A percentile compares a stretch with the other conserved stretches of the same genome.
Conservation (phyloP, 2,329 filamentous ascomycete species). For the Balansia obtecta region DNA sequence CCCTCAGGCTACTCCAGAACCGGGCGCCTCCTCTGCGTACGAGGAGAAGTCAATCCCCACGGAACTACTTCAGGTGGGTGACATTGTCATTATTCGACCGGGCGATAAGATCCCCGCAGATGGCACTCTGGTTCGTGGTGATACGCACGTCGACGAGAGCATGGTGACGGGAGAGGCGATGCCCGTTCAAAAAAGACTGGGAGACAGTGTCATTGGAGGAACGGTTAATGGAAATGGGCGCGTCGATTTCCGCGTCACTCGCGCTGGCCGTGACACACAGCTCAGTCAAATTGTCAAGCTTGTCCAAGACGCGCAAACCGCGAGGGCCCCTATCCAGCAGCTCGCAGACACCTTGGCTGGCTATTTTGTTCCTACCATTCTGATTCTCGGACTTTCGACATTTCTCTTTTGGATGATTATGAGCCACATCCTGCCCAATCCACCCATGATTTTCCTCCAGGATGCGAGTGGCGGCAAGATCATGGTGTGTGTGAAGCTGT, state of each 20-base stretch:
- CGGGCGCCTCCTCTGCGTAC: slow-evolving; percentile 44
- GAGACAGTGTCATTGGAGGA: slow-evolving; percentile 71
- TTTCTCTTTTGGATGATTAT: slow-evolving; percentile 92
- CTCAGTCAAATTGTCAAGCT: slow-evolving; percentile 96
- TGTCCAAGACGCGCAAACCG: slow-evolving; percentile 96
- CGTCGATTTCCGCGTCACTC: slow-evolving; percentile 82
- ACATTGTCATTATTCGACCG: slow-evolving; percentile 83
- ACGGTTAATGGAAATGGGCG: slow-evolving; percentile 92
- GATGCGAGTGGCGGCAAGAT: slow-evolving; percentile 76
- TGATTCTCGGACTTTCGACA: slow-evolving; percentile 70
- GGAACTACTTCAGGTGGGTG: slow-evolving; percentile 85
- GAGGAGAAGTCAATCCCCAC: slow-evolving; percentile 84
- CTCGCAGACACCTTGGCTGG: slow-evolving; percentile 85
- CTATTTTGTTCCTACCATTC: slow-evolving; percentile 85
- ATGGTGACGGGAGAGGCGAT: slow-evolving; percentile 98
- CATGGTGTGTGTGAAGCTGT: slow-evolving; percentile 95
- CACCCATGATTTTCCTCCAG: slow-evolving; percentile 78
- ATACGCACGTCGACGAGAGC: slow-evolving; percentile 91
- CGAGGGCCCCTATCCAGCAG: slow-evolving; percentile 83
- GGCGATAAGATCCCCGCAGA: slow-evolving; percentile 97
- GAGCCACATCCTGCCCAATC: slow-evolving; percentile 70
- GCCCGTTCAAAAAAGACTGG: slow-evolving; percentile 81
- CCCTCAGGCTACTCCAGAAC: slow-evolving; percentile 17
- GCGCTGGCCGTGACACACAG: slow-evolving; percentile 89
- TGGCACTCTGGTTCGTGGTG: slow-evolving; percentile 72